Conservation (phyloP, 1,284 basidiomycete genomes). For the Apiotrichum montevideense region DNA sequence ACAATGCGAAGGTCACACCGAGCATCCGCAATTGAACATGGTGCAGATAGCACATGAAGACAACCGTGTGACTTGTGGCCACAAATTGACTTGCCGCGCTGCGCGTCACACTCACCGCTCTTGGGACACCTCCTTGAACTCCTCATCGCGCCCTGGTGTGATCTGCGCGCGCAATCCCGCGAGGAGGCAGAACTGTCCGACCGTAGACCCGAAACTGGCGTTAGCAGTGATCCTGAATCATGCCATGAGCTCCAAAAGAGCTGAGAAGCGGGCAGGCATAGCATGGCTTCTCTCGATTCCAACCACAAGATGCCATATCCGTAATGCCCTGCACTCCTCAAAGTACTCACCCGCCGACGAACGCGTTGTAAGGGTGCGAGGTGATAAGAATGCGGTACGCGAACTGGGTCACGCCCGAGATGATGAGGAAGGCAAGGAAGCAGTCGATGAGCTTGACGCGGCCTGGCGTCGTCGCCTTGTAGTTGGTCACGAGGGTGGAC, state of each 20-base stretch:
- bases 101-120: conserved; percentile 62
- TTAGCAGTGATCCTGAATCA: not conserved
- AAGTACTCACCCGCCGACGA: conserved; percentile 76
- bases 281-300: too few relatives aligned
- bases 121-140: conserved; percentile 87
- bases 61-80: too few relatives aligned
- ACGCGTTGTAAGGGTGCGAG: conserved; percentile 95
- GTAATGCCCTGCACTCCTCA: too few relatives aligned
- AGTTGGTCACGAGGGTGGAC: conserved; percentile 66
- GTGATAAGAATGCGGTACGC: conserved; percentile 85
- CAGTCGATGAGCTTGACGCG: conserved; percentile 89
- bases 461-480: conserved; percentile 67
- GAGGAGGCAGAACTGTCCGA: conserved; percentile 94
- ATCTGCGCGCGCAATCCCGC: conserved; percentile 89
- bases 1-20: too few relatives aligned
- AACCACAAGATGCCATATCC: too few relatives aligned
- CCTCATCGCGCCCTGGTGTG: conserved; percentile 57
- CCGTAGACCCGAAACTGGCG: conserved; percentile 77
- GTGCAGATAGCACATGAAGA: too few relatives aligned
- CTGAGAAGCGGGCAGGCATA: too few relatives aligned
- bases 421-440: conserved; percentile 86
- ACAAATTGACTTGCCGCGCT: too few relatives aligned
- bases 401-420: conserved; percentile 86
- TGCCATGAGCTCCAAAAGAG: too few relatives aligned
- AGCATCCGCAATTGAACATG: too few relatives aligned